Base-by-base conservation (phyloP, 2,329 filamentous ascomycete species). In the Colletotrichum sp. region DNA sequence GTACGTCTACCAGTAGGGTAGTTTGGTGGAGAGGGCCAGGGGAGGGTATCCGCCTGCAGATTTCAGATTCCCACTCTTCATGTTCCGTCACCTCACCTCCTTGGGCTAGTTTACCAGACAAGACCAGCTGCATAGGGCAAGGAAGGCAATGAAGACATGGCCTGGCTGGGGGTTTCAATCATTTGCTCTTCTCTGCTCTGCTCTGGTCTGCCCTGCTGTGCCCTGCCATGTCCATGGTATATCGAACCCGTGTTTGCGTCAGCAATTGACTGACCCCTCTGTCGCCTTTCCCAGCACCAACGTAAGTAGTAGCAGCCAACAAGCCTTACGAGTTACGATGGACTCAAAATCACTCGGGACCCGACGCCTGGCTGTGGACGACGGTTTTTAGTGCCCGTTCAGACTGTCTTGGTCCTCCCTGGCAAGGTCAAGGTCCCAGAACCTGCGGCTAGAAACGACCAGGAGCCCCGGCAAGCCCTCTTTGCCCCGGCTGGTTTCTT, bases 1-100 rank as follows among this genome's bases (percentile, higher is more conserved):
- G 60, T 72, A 72, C 28, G 62, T 72, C 67, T 75, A 71, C 72
- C 34, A 67, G 72, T 66, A 71, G 60, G 60, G 36, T 60, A 67
- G 34, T 26, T 75, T 71, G 60, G 72, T 66, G 72, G 72, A 72
- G 69, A 39, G 60, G 18, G 24, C 57, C 49, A 71, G 68, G 72
- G 67, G 49, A 24, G 49, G 52, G 68, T 71, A 66, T 65, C 72
- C 72, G 62, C 68, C 52, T 21, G 49, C 34, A 34, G 44, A 71
- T 67, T 71, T 71, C 28, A 75, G 62, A 72, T 72, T 62, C 49
- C 59, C 44, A 64, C 59, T 49, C 28, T 64, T 64, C 66, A 74
- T 57, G 57, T 74, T 70, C 44, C 67, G 36, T 73, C 67, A 69
- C 66, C 60, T 52, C 57, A 59, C 55, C 62, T 64, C 21, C 62